Base-by-base conservation (phyloP, 257 asterid genomes). In the Solanum piurae region DNA sequence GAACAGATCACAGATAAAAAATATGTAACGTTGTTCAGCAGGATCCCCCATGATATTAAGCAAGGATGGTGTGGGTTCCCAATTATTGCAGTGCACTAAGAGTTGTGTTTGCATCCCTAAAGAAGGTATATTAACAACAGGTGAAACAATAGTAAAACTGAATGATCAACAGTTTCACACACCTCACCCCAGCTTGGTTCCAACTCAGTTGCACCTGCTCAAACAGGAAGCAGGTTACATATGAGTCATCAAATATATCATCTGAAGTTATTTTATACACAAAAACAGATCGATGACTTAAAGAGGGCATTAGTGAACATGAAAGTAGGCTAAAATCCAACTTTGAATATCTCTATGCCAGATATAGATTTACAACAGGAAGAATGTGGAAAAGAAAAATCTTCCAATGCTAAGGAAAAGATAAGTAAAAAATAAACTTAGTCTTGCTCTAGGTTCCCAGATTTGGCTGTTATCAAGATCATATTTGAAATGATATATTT, bases 181-280 rank as follows among this genome's bases (percentile, higher is more conserved):
- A 95, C 99, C 98, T 95, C 99, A 79, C 95, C 96, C 99, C 98
- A 96, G 83, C 73, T 84, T 46, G 98, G 96, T 82, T 95, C 98
- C 96, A 96, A 87, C 90, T 94, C 98, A 87, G 94, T 92, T 88
- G 99, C 98, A 82, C 98, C 98, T 95, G 92, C 72, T 66, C 64
- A 85, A 62, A 89, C 92, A 83, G 86, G 88, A 88, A 29, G 86
- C 83, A 87, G 38, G 46, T 52, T 44, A 62, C 87, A 87, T 86
- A 77, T 36, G n/a, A 52, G 80, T 46, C 18, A 10, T 38, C 74
- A 64, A 46, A 31, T 27, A 83, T 44, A 68, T 60, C 13, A 60
- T 34, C 31, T 6, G 23, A 64, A 66, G 77, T 60, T 66, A 84
- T 85, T 13, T n/a, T 2, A 64, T 71, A 85, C 14, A 34, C 60